Base-by-base conservation (phyloP, 345 rosid species). In the Eucalyptus virginea region DNA sequence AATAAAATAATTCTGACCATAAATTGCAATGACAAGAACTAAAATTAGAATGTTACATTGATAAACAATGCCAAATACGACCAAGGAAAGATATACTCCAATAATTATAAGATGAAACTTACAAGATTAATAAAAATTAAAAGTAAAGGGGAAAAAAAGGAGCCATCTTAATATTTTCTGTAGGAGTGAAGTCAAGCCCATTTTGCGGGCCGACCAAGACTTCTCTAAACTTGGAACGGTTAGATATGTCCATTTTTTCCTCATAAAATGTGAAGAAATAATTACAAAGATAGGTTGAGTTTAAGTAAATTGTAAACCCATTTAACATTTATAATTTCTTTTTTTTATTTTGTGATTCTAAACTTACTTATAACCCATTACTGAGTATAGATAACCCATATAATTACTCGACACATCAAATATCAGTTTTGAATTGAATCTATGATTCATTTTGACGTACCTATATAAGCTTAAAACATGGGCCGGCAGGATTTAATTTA, bases 221-320 rank as follows among this genome's bases (percentile, higher is more conserved):
- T 60, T 2, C 15, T 60, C 32, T 0, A 26, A 6, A 60, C n/a
- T 60, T 60, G 69, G 2, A 56, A 56, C 6, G 0, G 3, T 56
- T 56, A 23, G 30, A 56, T 56, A 24, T 0, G 6, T 56, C 30
- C 4, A 56, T 56, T 56, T 23, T 54, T 56, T 56, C 28, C 30
- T 56, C 1, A 56, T 56, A 56, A 56, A 56, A 56, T 23, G 62
- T 4, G 28, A 56, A 56, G 30, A 24, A 24, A 56, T 23, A 9
- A 24, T 56, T 0, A 56, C 30, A 24, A 56, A 56, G 12, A 56
- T 24, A 0, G 13, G 62, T 24, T 56, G 1, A 13, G 13, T 24
- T 1, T 56, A 24, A 0, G 0, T 0, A 56, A 56, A 4, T 0
- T 56, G 0, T 56, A 0, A 56, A 56, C 13, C 6, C 28, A 24